Base-by-base conservation (phyloP, 306 rosid genomes). In the Glycine latifolia region DNA sequence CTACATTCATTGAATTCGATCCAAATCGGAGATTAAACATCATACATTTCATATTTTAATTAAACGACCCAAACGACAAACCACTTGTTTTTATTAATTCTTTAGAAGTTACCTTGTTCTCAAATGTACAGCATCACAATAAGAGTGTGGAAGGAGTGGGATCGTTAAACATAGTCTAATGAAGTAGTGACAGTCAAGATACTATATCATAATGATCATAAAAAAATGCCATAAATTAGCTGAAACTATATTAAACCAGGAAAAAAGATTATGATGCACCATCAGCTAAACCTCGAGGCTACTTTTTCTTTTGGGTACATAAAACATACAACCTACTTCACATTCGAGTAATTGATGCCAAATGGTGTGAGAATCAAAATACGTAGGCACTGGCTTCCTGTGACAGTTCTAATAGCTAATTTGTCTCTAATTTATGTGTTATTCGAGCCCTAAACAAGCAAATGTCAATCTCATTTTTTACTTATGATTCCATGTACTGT, bases 401-500 rank as follows among this genome's bases (percentile, higher is more conserved):
- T 77, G 71, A 71, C 67, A 62, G 41, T 62, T 66, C 82, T 85
- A 87, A 87, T 68, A 41, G 17, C 60, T 81, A 71, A 56, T 79
- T 79, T 79, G 66, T 58, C 84, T 81, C 81, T 67, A 15, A 65
- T 79, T 70, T 61, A 76, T 44, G 69, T 68, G 73, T 65, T 71
- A 46, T 77, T 73, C 81, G 71, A 41, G 26, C 20, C 47, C 17
- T 63, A n/a, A 35, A 65, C 69, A 43, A 65, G n/a, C 37, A 58
- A 81, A 84, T 60, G 60, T 59, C 3, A 79, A 33, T 61, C 16
- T 66, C 13, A 7, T 66, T 52, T 47, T 49, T 17, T 44, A 39
- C 77, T 92, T 35, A 92, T 73, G 90, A 87, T 87, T 94, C 97
- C 97, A 92, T 94, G 90, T 87, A 87, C 65, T 92, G 97, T 50